A percentile compares a stretch with the other conserved stretches of the same genome.
These are phyloP conservation scores for Oehlia diaphana DNA, from an alignment of 192 early-diverging fungal species.

Conservation along the genomic window DNA sequence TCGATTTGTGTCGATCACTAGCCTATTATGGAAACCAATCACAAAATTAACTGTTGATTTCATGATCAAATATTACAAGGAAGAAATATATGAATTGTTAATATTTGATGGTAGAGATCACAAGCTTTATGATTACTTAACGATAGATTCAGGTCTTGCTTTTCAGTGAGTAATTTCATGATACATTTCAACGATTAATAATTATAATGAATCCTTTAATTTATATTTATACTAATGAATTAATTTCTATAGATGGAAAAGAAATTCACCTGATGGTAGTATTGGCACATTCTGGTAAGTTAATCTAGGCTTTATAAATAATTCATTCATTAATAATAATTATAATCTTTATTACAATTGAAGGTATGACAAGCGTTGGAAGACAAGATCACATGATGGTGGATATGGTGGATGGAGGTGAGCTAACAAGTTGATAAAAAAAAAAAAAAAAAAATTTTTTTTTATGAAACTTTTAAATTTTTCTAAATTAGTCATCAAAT, in stretches of 20 bases:
- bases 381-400: not conserved
- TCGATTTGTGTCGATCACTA: slow-evolving; percentile 27
- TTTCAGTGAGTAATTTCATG: slow-evolving; percentile 33
- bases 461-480: not conserved
- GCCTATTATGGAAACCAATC: slow-evolving; percentile 61
- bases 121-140: slow-evolving; percentile 46
- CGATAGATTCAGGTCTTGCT: slow-evolving; percentile 35
- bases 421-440: not conserved
- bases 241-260: slow-evolving; percentile 40
- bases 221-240: not conserved
- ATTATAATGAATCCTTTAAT: not conserved
- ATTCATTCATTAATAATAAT: not conserved
- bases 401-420: slow-evolving; percentile 20
- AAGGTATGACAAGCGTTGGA: slow-evolving; percentile 15
- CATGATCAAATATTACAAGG: slow-evolving; percentile 39
- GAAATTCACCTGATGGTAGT: slow-evolving; percentile 34
- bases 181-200: not conserved
- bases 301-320: not conserved
- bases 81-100: slow-evolving; percentile 41
- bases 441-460: not conserved
- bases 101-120: slow-evolving; percentile 37
- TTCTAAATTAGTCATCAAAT: not conserved
- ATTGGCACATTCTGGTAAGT: slow-evolving; percentile 45
- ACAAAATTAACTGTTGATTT: slow-evolving; percentile 49
- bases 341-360: not conserved